Evolutionary conservation across 1,284 basidiomycete genomes (phyloP).

Genomic region (Tylopilus orsonianus): DNA sequence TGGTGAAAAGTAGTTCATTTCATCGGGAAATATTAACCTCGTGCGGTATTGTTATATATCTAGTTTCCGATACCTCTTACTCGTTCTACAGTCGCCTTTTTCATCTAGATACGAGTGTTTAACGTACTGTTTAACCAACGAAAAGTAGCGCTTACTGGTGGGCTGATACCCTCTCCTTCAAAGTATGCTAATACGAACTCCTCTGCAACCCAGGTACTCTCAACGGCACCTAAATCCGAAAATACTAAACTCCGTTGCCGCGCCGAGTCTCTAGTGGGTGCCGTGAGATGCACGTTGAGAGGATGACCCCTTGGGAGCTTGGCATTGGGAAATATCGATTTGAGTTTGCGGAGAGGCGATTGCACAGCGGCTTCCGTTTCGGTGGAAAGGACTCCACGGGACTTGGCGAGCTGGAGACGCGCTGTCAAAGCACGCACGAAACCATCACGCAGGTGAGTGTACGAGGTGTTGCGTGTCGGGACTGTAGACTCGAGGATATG

Average conservation of each 20-base stretch:
- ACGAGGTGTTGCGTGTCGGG: constrained; percentile 79
- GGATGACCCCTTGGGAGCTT: constrained; percentile 63
- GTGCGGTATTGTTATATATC: too few species aligned
- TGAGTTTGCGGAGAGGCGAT: constrained; percentile 68
- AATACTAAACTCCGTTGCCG: constrained; percentile 61
- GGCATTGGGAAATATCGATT: constrained; percentile 72
- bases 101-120: constrained; percentile 39
- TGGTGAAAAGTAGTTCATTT: too few species aligned
- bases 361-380: constrained; percentile 58
- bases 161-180: constrained; percentile 66
- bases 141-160: constrained; percentile 50
- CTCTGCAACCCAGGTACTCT: constrained; percentile 71
- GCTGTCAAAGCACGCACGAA: constrained; percentile 76
- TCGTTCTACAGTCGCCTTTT: constrained; percentile 34
- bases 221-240: constrained; percentile 67
- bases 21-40: constrained; percentile 2
- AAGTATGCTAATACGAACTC: constrained; percentile 77
- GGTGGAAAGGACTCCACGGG: constrained; percentile 51
- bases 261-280: constrained; percentile 44
- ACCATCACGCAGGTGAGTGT: constrained; percentile 81
- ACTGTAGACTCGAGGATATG: constrained; percentile 46
- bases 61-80: constrained; percentile 26
- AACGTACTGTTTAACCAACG: neutral
- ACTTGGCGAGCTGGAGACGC: constrained; percentile 57
- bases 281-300: constrained; percentile 65